Conservation (phyloP, 495 filamentous ascomycete genomes). For the Penicillium lagena region DNA sequence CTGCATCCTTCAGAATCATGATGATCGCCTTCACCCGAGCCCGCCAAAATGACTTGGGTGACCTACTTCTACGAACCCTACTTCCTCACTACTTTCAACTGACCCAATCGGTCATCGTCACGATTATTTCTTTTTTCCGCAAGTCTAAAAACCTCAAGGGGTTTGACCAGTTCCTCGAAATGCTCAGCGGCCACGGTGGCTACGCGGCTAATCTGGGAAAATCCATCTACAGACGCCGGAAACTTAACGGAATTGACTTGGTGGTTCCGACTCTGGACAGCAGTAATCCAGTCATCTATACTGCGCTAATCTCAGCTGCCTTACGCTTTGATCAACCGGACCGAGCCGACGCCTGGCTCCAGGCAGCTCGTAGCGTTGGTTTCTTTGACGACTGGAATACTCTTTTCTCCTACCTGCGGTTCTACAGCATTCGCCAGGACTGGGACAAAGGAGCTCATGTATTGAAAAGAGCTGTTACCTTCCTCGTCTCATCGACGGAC, state of each 20-base stretch:
- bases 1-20: slow-evolving; percentile 23
- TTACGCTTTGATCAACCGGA: slow-evolving; percentile 39
- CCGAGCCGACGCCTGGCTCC: slow-evolving; percentile 37
- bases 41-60: slow-evolving; percentile 36
- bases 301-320: slow-evolving; percentile 27
- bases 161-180: slow-evolving; percentile 37
- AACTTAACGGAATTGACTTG: slow-evolving; percentile 32
- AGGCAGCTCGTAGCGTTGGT: slow-evolving; percentile 27
- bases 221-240: slow-evolving; percentile 13
- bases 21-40: slow-evolving; percentile 32
- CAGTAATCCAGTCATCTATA: slow-evolving; percentile 29
- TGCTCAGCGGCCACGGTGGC: slow-evolving; percentile 27
- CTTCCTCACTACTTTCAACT: slow-evolving; percentile 34
- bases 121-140: slow-evolving; percentile 31
- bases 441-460: slow-evolving; percentile 30
- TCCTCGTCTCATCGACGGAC: slow-evolving; percentile 27
- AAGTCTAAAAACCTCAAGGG: slow-evolving; percentile 38
- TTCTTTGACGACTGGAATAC: slow-evolving; percentile 36
- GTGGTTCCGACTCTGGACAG: slow-evolving; percentile 29
- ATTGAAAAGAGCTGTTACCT: slow-evolving; percentile 29
- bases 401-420: slow-evolving; percentile 31
- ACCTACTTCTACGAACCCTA: slow-evolving; percentile 31
- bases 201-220: slow-evolving; percentile 29
- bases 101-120: slow-evolving; percentile 28
- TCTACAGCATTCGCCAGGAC: slow-evolving; percentile 32